Percentiles rank a stretch among this genome's conserved stretches.
phyloP scores from a whole-genome alignment of 2,329 filamentous ascomycete species.

The Cladophialophora exuberans region DNA sequence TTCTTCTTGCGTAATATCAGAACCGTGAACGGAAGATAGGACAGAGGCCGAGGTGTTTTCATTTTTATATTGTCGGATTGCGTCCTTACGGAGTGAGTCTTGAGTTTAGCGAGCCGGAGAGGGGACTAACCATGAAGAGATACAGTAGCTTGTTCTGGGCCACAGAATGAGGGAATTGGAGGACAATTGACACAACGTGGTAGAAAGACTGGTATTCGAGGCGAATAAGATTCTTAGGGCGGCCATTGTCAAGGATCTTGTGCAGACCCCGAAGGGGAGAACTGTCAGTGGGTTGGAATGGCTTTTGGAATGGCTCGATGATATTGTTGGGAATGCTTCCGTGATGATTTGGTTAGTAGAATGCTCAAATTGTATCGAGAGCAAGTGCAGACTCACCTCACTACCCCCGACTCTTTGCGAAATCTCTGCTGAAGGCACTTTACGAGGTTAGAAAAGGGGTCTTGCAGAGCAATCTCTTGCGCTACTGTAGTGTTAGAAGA shows the following conservation, averaged over 20 bases:
- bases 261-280: constrained; percentile 17
- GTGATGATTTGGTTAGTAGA: background rate
- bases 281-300: constrained; percentile 15
- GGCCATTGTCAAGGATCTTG: constrained; percentile 18
- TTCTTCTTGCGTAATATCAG: background rate
- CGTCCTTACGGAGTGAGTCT: constrained; percentile 13
- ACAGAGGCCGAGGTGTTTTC: constrained; percentile 1
- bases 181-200: constrained; percentile 20
- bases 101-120: background rate
- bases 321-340: constrained; percentile 20
- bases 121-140: constrained; percentile 24
- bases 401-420: constrained; percentile 9
- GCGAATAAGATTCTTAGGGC: constrained; percentile 18
- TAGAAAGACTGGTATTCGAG: constrained; percentile 24
- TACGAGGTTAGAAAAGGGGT: constrained; percentile 19
- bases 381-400: constrained; percentile 16
- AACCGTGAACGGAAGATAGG: constrained; percentile 4
- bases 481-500: background rate
- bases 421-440: constrained; percentile 14
- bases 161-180: constrained; percentile 24
- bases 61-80: constrained; percentile 17
- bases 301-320: constrained; percentile 12
- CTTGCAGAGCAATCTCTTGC: background rate
- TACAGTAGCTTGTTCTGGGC: constrained; percentile 25
- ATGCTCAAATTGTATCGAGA: background rate